These are phyloP conservation scores for Claviceps digitariae DNA, from an alignment of 2,329 filamentous ascomycete genomes.

Conservation along the genomic window DNA sequence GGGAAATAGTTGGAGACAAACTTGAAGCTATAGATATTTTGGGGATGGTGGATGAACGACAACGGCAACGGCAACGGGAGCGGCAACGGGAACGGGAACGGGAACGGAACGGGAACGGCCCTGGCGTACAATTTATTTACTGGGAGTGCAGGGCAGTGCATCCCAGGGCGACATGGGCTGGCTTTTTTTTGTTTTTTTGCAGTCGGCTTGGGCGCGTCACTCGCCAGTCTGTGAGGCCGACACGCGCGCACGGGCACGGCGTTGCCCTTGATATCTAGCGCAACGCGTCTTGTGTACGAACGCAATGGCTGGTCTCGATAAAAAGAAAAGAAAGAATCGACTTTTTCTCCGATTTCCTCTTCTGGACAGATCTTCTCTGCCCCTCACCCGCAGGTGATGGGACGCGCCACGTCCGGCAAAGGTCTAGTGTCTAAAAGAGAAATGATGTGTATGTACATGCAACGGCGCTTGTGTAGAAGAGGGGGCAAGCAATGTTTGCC, in stretches of 20 bases:
- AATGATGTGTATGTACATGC: too few relatives aligned
- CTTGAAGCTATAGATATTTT: background rate
- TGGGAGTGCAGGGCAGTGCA: background rate
- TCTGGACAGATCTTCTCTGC: background rate
- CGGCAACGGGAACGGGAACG: too few relatives aligned
- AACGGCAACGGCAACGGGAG: too few relatives aligned
- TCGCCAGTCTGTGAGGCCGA: background rate
- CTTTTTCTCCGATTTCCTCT: background rate
- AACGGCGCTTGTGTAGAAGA: too few relatives aligned
- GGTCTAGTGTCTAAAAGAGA: background rate
- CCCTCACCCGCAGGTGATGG: background rate
- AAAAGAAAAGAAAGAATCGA: too few relatives aligned
- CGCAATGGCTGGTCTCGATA: too few relatives aligned
- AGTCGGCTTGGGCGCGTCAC: background rate
- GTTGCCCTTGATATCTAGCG: background rate
- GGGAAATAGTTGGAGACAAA: background rate
- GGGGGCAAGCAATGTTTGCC: background rate
- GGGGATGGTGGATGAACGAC: background rate
- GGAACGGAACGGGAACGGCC: too few relatives aligned
- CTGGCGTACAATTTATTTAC: background rate
- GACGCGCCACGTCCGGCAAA: too few relatives aligned
- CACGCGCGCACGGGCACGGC: background rate
- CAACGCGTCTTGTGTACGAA: background rate
- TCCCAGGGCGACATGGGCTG: too few relatives aligned
- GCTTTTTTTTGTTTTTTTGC: background rate